Evolutionary conservation across 805 yeast species (phyloP).

Genomic region (Wickerhamomyces strasburgensis): DNA sequence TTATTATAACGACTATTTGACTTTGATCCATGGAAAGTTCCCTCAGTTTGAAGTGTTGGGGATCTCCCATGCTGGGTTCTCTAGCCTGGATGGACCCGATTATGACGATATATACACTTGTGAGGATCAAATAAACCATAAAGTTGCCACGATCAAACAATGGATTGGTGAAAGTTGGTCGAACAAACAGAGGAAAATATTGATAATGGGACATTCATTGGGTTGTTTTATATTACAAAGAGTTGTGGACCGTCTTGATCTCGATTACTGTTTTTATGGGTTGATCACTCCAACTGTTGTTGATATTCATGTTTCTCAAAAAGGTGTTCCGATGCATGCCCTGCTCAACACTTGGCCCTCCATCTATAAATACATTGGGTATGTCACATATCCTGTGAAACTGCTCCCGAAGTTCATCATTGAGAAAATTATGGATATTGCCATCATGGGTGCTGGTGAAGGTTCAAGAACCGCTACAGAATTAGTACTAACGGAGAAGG

Average conservation of each 20-base stretch:
- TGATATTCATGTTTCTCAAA: constrained; percentile 46
- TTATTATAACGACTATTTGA: constrained; percentile 54
- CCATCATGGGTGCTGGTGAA: constrained; percentile 8
- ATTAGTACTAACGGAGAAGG: constrained; percentile 35
- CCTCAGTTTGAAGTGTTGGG: constrained; percentile 45
- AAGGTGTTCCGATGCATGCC: constrained; percentile 32
- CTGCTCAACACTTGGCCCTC: constrained; percentile 22
- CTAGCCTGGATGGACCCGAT: constrained; percentile 14
- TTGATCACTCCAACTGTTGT: constrained; percentile 66
- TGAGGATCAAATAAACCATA: constrained; percentile 56
- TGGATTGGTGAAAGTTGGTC: constrained; percentile 19
- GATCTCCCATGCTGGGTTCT: constrained; percentile 62
- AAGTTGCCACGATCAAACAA: constrained; percentile 42
- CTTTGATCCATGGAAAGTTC: constrained; percentile 38
- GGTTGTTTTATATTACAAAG: constrained; percentile 64
- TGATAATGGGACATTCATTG: constrained; percentile 64
- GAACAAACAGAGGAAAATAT: constrained; percentile 30
- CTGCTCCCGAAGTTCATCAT: constrained; percentile 23
- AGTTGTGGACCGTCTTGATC: constrained; percentile 29
- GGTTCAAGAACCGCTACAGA: constrained; percentile 32
- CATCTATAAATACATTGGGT: constrained; percentile 29
- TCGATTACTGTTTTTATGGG: constrained; percentile 43
- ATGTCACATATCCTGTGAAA: constrained; percentile 22
- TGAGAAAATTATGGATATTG: constrained; percentile 1
- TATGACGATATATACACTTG: constrained; percentile 33